phyloP scores from a whole-genome alignment of 805 yeast species.

The Lipomyces chichibuensis region DNA sequence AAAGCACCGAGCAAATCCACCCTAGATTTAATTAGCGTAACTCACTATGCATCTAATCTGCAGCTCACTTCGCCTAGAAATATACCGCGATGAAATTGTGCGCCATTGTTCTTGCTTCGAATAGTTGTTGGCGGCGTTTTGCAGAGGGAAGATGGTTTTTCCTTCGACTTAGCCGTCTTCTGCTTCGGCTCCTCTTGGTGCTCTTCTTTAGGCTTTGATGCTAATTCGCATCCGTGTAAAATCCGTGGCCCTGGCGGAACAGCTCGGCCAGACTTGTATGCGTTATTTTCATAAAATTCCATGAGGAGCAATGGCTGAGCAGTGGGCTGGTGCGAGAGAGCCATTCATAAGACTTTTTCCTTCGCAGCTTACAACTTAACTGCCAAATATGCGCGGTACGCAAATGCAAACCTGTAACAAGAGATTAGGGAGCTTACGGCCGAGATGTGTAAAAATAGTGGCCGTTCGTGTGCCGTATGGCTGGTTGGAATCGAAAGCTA shows the following conservation, averaged over 20 bases:
- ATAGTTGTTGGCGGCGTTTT: constrained; percentile 96
- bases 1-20: constrained; percentile 98
- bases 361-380: background rate
- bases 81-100: constrained; percentile 85
- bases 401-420: background rate
- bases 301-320: constrained; percentile 10
- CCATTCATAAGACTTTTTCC: background rate
- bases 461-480: background rate
- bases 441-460: background rate
- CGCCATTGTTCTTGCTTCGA: constrained; percentile 73
- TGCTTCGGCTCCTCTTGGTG: constrained; percentile 16
- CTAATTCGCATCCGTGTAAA: background rate
- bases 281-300: constrained; percentile 6
- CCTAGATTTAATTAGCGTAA: constrained; percentile 44
- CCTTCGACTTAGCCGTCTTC: constrained; percentile 69
- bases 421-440: background rate
- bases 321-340: constrained; percentile 4
- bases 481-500: background rate
- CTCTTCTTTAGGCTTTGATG: background rate
- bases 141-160: constrained; percentile 85
- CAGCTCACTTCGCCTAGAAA: constrained; percentile 73
- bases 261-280: background rate
- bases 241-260: background rate
- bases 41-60: background rate
- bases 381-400: background rate